Evolutionary conservation across 371 early-diverging fungal genomes (phyloP).

Genomic region (Syncephalis plumigaleata): DNA sequence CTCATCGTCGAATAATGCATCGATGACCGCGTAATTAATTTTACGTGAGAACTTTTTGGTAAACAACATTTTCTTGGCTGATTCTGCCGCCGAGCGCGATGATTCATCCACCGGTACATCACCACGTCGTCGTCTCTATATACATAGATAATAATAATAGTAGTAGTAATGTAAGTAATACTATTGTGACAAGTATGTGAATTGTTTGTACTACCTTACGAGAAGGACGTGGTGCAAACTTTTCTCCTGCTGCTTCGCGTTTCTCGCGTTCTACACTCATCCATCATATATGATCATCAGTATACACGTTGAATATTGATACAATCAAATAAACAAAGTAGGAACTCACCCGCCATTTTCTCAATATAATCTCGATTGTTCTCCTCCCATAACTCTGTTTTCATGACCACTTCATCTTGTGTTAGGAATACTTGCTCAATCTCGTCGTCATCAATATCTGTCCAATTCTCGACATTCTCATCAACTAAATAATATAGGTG

Average conservation of each 20-base stretch:
- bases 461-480: constrained; percentile 4
- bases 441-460: constrained; percentile 64
- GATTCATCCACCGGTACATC: constrained; percentile 16
- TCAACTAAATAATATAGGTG: background rate
- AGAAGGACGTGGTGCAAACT: background rate
- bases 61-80: constrained; percentile 48
- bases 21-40: constrained; percentile 72
- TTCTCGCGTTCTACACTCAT: background rate
- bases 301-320: too few species aligned
- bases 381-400: constrained; percentile 69
- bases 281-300: background rate
- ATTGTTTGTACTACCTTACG: too few species aligned
- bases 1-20: constrained; percentile 44
- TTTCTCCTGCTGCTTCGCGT: background rate
- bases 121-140: constrained; percentile 6
- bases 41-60: constrained; percentile 66
- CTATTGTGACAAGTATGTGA: background rate
- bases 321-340: too few species aligned
- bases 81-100: constrained; percentile 37
- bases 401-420: constrained; percentile 54
- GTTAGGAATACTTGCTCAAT: constrained; percentile 46
- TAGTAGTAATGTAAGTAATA: background rate
- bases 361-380: constrained; percentile 74
- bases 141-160: too few species aligned
- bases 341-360: constrained; percentile 40